Percentiles rank a stretch among this genome's conserved stretches.
Conservation (phyloP, 495 filamentous ascomycete genomes). For the Aspergillus cristatus region DNA sequence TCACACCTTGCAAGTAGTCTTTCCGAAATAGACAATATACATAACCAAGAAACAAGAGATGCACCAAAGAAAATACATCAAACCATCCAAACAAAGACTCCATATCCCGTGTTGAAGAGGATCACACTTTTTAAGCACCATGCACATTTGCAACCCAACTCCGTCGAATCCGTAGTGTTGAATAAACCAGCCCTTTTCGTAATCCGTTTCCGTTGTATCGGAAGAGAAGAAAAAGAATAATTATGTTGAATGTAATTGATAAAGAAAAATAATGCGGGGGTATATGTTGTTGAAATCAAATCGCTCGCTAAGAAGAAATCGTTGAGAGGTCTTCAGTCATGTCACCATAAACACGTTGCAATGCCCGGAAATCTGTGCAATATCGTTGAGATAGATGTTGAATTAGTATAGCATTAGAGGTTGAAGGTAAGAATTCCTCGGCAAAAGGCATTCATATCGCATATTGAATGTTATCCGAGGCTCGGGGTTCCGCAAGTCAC, state of each 20-base stretch:
- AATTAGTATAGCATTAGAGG: slow-evolving; percentile 28
- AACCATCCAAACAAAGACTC: slow-evolving; percentile 8
- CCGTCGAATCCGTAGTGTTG: slow-evolving; percentile 19
- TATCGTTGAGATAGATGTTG: slow-evolving; percentile 41
- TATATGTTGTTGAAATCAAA: slow-evolving; percentile 36
- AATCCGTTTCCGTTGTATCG: background rate
- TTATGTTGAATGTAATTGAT: slow-evolving; percentile 28
- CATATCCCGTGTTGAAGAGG: slow-evolving; percentile 26
- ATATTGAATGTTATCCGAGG: background rate
- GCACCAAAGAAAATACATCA: slow-evolving; percentile 7
- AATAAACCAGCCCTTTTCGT: slow-evolving; percentile 8
- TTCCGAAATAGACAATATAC: slow-evolving; percentile 2
- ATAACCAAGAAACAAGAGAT: slow-evolving; percentile 9
- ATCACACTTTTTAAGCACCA: slow-evolving; percentile 13
- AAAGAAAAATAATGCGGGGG: slow-evolving; percentile 18
- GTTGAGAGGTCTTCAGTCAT: slow-evolving; percentile 44
- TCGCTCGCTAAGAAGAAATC: slow-evolving; percentile 40
- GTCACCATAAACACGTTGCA: slow-evolving; percentile 38
- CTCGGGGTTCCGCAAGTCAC: background rate
- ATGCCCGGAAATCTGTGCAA: slow-evolving; percentile 19
- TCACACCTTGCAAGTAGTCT: too few relatives aligned
- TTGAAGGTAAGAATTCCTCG: slow-evolving; percentile 8
- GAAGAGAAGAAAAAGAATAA: slow-evolving; percentile 2
- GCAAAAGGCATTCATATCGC: background rate
- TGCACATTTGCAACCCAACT: slow-evolving; percentile 12